Conservation (phyloP, 2,329 filamentous ascomycete species). For the Claviceps maximensis region DNA sequence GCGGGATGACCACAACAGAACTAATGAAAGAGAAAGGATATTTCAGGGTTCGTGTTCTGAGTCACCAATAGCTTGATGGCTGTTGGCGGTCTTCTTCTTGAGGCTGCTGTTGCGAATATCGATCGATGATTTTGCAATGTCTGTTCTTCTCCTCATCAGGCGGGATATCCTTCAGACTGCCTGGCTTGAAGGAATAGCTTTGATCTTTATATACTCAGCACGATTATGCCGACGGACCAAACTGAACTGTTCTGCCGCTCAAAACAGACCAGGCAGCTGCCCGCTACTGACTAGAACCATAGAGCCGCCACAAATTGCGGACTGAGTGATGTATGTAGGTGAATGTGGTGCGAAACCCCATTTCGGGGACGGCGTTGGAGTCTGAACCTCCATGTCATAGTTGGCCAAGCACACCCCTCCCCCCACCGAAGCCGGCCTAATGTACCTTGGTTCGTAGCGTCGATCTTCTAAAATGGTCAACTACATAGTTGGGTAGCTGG, state of each 20-base stretch:
- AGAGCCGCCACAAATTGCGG: background rate
- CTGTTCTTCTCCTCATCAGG: background rate
- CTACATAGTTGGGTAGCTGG: too few relatives aligned
- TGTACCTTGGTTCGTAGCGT: background rate
- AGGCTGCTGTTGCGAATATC: background rate
- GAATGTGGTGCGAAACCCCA: background rate
- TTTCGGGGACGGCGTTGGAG: background rate
- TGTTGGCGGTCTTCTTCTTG: background rate
- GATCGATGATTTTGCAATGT: background rate
- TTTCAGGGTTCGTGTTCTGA: background rate
- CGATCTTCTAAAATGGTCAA: background rate
- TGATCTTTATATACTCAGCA: background rate
- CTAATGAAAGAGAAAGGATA: background rate
- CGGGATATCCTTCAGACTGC: background rate
- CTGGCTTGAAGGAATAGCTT: background rate
- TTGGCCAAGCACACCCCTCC: background rate
- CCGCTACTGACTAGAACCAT: background rate
- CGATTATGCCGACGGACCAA: background rate
- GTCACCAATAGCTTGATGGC: background rate
- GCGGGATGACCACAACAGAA: background rate
- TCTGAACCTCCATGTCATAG: background rate
- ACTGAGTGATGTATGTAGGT: background rate
- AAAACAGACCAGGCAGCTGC: background rate
- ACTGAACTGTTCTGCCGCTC: background rate
- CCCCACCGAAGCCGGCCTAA: background rate